Conservation (phyloP, 1,284 basidiomycete species). For the Bjerkandera adusta region DNA sequence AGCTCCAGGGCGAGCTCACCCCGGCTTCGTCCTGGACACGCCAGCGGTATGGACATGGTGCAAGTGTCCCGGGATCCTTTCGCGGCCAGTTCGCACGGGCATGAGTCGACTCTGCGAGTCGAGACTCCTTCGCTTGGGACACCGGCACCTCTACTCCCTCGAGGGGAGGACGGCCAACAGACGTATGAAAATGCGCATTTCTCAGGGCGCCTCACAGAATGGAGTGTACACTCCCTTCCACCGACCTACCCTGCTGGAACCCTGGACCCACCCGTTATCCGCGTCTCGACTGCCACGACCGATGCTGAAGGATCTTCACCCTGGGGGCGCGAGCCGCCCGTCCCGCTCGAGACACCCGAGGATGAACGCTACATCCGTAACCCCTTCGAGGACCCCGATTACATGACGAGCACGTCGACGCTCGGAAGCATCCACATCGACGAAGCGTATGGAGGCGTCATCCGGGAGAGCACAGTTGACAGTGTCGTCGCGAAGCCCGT, state of each 20-base stretch:
- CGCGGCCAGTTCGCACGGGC: not conserved
- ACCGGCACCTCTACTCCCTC: not conserved
- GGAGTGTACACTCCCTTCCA: not conserved
- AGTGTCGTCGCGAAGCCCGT: not conserved
- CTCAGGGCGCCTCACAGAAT: not conserved
- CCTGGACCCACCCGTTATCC: not conserved
- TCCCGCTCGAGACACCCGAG: conserved; percentile 1
- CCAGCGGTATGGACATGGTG: conserved; percentile 6
- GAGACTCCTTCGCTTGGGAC: not conserved
- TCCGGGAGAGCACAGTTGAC: not conserved
- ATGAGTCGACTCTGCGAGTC: not conserved
- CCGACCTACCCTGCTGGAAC: not conserved
- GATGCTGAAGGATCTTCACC: not conserved
- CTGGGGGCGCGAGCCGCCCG: not conserved
- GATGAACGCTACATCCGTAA: conserved; percentile 1
- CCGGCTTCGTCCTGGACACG: not conserved
- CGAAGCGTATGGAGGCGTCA: not conserved
- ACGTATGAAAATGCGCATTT: conserved; percentile 1
- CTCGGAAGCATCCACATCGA: not conserved
- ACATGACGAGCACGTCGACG: too few relatives aligned
- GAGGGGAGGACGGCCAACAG: not conserved
- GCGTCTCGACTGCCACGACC: conserved; percentile 5
- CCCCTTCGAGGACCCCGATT: conserved; percentile 1
- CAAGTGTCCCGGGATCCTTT: conserved; percentile 5
- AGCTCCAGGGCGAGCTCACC: not conserved